phyloP scores from a whole-genome alignment of 768 basidiomycete genomes.

The Leccinum subgranulosum region DNA sequence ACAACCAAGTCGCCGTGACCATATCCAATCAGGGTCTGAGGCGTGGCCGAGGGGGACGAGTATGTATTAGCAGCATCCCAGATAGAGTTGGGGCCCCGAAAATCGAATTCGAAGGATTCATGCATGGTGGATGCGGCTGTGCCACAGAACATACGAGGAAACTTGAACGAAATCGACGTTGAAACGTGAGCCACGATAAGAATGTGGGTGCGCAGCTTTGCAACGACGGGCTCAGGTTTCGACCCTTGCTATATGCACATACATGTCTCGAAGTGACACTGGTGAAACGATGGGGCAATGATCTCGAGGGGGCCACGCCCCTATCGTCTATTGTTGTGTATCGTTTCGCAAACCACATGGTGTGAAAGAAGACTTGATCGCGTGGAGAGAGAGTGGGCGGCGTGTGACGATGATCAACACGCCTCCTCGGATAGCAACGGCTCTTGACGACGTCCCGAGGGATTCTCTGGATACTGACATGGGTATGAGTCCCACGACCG shows the following conservation, averaged over 20 bases:
- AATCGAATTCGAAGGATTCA: neutral
- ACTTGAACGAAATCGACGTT: neutral
- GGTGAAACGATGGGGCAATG: neutral
- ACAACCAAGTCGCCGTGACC: conserved; percentile 2
- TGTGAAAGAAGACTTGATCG: neutral
- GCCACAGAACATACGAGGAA: neutral
- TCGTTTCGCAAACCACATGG: neutral
- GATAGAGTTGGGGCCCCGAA: conserved; percentile 6
- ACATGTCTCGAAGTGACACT: neutral
- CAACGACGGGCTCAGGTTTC: neutral
- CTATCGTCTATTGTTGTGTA: neutral
- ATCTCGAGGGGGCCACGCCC: neutral
- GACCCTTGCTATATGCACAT: neutral
- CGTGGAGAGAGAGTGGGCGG: neutral
- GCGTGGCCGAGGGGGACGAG: conserved; percentile 4
- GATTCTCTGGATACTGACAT: neutral
- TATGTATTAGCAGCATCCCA: neutral
- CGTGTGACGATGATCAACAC: neutral
- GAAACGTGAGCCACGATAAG: neutral
- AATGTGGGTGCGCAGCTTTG: neutral
- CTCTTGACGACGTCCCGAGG: neutral
- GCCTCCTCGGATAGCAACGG: neutral
- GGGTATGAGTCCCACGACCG: neutral
- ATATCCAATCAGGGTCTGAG: neutral
- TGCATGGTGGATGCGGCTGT: neutral